Evolutionary conservation across 495 filamentous ascomycete species (phyloP).

Genomic region (Evernia prunastri): DNA sequence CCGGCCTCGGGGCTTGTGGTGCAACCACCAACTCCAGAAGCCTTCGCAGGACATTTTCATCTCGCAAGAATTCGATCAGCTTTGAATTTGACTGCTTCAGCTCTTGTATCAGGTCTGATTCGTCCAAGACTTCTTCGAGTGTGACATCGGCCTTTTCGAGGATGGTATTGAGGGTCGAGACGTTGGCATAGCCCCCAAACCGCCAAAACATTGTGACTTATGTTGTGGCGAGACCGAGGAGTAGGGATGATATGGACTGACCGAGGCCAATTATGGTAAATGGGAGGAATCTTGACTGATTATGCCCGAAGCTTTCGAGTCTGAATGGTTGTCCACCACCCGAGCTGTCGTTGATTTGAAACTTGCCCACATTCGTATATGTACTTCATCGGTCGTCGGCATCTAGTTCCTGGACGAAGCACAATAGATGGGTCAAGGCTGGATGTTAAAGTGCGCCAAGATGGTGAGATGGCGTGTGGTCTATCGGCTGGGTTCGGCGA

Average conservation of each 20-base stretch:
- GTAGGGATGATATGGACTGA: conserved; percentile 8
- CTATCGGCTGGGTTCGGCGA: conserved; percentile 24
- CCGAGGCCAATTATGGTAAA: neutral
- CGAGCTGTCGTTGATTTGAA: conserved; percentile 8
- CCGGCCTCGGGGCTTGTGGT: conserved; percentile 56
- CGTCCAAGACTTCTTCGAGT: conserved; percentile 92
- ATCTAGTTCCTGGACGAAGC: neutral
- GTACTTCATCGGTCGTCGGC: conserved; percentile 6
- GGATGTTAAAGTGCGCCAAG: neutral
- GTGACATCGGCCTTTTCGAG: conserved; percentile 92
- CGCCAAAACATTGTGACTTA: conserved; percentile 87
- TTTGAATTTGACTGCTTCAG: conserved; percentile 97
- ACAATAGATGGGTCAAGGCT: neutral
- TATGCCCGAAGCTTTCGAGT: conserved; percentile 5
- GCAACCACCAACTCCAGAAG: conserved; percentile 89
- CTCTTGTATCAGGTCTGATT: conserved; percentile 93
- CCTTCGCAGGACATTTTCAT: conserved; percentile 76
- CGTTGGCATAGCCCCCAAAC: conserved; percentile 95
- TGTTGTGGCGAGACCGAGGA: conserved; percentile 38
- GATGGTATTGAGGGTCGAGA: conserved; percentile 90
- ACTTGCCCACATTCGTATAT: conserved; percentile 8
- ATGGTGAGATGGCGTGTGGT: conserved; percentile 6
- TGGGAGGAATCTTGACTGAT: neutral
- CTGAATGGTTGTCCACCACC: neutral
- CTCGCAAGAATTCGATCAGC: conserved; percentile 90